phyloP scores from a whole-genome alignment of 2,329 filamentous ascomycete genomes.

The Paracamarosporium sp. region DNA sequence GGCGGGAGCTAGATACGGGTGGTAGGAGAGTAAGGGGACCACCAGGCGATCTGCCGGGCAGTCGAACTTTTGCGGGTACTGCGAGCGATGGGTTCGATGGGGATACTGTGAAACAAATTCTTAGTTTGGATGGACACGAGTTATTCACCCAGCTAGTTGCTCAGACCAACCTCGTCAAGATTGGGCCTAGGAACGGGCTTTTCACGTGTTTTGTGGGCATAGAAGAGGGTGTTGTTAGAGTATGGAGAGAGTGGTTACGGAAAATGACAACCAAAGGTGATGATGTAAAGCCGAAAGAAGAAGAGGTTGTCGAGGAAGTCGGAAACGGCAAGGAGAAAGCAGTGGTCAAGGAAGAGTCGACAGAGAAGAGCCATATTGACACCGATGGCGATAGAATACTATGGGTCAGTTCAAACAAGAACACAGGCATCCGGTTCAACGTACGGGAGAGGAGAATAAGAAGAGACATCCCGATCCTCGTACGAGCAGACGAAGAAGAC shows the following conservation, averaged over 20 bases:
- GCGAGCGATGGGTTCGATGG: slow-evolving; percentile 38
- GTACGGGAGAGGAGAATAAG: slow-evolving; percentile 62
- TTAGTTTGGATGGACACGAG: slow-evolving; percentile 73
- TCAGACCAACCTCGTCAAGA: slow-evolving; percentile 71
- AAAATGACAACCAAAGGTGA: slow-evolving; percentile 42
- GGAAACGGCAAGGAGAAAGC: slow-evolving; percentile 34
- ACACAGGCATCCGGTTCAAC: slow-evolving; percentile 72
- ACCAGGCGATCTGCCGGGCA: slow-evolving; percentile 56
- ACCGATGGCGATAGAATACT: slow-evolving; percentile 55
- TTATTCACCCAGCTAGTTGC: slow-evolving; percentile 77
- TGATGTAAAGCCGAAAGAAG: slow-evolving; percentile 16
- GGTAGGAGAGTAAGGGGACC: slow-evolving; percentile 47
- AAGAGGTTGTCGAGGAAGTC: slow-evolving; percentile 31
- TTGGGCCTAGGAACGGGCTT: slow-evolving; percentile 65
- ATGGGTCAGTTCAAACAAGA: slow-evolving; percentile 70
- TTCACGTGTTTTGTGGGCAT: slow-evolving; percentile 71
- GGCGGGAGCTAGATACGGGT: slow-evolving; percentile 58
- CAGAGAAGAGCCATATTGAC: slow-evolving; percentile 10
- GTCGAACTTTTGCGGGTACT: slow-evolving; percentile 45
- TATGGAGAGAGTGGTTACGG: slow-evolving; percentile 76
- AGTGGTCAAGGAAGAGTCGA: slow-evolving; percentile 15
- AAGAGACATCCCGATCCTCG: slow-evolving; percentile 60
- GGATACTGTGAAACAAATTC: slow-evolving; percentile 62
- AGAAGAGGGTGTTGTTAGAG: slow-evolving; percentile 70
- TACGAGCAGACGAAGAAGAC: slow-evolving; percentile 68